Base-by-base conservation (phyloP, 495 filamentous ascomycete species). In the Hypoxylon cercidicola region DNA sequence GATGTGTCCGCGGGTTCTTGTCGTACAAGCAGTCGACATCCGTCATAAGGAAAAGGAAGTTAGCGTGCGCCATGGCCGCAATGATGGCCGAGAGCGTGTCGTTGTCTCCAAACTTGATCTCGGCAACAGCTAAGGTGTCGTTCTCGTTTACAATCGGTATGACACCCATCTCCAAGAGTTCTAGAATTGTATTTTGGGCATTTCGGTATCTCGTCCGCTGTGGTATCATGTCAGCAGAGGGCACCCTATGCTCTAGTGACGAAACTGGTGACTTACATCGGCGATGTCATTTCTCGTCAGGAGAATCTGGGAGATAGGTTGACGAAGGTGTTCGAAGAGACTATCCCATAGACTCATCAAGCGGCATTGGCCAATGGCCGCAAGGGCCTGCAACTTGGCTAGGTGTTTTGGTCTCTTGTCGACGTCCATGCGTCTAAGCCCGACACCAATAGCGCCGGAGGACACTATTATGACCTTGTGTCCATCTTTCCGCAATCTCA, bases 81-180 rank as follows among this genome's bases (percentile, higher is more conserved):
- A 95, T 97, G 66, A 99, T 96, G 39, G 96, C 95, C 30, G 92
- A 96, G 25, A 99, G 80, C 12, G 95, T 99, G 77, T 99, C 95
- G 68, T 99, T 99, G 79, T 99, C 95, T 62, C 95, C 95, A 70
- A 99, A 99, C 84, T 98, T 98, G 74, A 99, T 98, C 86, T 99
- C 95, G 44, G 94, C 89, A 71, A 99, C 95, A 40, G 93, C 91
- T 43, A 99, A 78, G 5, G 96, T 99, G 75, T 99, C 95, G 75
- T 99, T 99, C 76, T 99, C 95, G 68, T 99, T 99, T 59, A 99
- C 95, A 64, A 99, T 97, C 2, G 95, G 96, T 60, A 99, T 95
- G 11, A 97, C 93, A 0, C 92, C 92, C 95, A 97, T 97, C 60
- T 91, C 87, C 32, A 99, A 82, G 18, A 99, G 82, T 75, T 97